A percentile compares a stretch with the other conserved stretches of the same genome.
Conservation (phyloP, 345 rosid genomes). For the Corchorus olitorius region DNA sequence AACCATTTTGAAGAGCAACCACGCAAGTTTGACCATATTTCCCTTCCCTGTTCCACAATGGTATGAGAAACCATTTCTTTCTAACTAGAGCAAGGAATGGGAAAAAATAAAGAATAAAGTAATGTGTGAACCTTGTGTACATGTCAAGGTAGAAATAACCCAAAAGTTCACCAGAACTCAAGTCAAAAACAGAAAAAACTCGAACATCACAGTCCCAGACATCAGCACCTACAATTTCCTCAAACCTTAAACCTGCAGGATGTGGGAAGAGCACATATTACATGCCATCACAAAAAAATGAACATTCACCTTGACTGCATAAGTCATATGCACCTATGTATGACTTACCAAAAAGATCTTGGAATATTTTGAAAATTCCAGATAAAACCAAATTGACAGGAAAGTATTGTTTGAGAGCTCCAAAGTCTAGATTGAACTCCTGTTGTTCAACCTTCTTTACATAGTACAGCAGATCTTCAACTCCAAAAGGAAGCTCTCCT, state of each 20-base stretch:
- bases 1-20: slow-evolving; percentile 83
- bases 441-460: slow-evolving; percentile 74
- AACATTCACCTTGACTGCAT: background rate
- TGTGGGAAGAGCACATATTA: slow-evolving; percentile 16
- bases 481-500: slow-evolving; percentile 81
- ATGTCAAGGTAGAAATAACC: slow-evolving; percentile 94
- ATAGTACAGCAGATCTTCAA: slow-evolving; percentile 83
- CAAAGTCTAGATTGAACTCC: slow-evolving; percentile 83
- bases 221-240: slow-evolving; percentile 64
- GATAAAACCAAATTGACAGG: slow-evolving; percentile 83
- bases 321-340: background rate
- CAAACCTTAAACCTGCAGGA: slow-evolving; percentile 72
- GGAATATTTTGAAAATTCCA: slow-evolving; percentile 83
- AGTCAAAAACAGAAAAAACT: slow-evolving; percentile 76
- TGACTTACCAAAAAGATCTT: slow-evolving; percentile 86
- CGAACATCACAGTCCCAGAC: slow-evolving; percentile 79
- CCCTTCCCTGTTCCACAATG: slow-evolving; percentile 68
- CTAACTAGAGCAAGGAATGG: slow-evolving; percentile 19
- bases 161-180: slow-evolving; percentile 73
- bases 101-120: slow-evolving; percentile 20
- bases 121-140: slow-evolving; percentile 58
- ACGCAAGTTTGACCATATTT: slow-evolving; percentile 83
- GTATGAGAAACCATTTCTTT: slow-evolving; percentile 18
- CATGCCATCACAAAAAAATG: background rate
- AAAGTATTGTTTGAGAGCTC: slow-evolving; percentile 74